Evolutionary conservation across 208 protist genomes (phyloP).

Genomic region (Phytomonas sp.): DNA sequence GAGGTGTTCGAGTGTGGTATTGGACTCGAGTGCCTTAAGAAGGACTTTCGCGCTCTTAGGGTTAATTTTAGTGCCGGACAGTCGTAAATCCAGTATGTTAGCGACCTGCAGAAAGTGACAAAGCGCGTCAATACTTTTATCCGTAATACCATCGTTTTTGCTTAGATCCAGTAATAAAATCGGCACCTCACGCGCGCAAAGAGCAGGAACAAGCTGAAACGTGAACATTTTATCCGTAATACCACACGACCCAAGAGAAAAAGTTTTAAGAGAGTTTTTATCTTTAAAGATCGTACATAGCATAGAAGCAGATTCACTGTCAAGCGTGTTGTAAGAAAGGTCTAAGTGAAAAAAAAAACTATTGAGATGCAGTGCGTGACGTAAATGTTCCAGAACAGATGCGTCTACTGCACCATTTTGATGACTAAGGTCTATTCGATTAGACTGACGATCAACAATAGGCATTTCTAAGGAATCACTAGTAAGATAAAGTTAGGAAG

Average conservation of each 20-base stretch:
- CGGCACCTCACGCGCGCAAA: constrained; percentile 21
- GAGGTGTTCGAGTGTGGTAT: constrained; percentile 27
- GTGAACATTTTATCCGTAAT: constrained; percentile 55
- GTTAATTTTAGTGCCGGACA: constrained; percentile 38
- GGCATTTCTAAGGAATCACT: background rate
- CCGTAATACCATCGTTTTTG: constrained; percentile 55
- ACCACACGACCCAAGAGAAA: constrained; percentile 46
- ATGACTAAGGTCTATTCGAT: constrained; percentile 59
- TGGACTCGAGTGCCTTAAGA: constrained; percentile 26
- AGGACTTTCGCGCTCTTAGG: constrained; percentile 24
- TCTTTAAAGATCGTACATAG: constrained; percentile 57
- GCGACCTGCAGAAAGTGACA: constrained; percentile 27
- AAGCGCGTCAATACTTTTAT: constrained; percentile 29
- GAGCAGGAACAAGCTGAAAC: constrained; percentile 38
- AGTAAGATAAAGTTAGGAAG: background rate
- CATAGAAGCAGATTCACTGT: constrained; percentile 45
- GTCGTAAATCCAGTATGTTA: constrained; percentile 28
- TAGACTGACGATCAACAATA: constrained; percentile 17
- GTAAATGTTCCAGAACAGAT: constrained; percentile 36
- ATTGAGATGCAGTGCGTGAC: constrained; percentile 36
- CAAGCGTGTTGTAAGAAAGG: constrained; percentile 52
- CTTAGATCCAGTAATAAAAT: constrained; percentile 41
- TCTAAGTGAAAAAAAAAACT: constrained; percentile 42
- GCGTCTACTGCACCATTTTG: constrained; percentile 41
- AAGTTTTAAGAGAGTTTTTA: constrained; percentile 26